These are phyloP conservation scores for Fragosphaeria purpurea DNA, from an alignment of 2,329 filamentous ascomycete genomes.

Conservation along the genomic window DNA sequence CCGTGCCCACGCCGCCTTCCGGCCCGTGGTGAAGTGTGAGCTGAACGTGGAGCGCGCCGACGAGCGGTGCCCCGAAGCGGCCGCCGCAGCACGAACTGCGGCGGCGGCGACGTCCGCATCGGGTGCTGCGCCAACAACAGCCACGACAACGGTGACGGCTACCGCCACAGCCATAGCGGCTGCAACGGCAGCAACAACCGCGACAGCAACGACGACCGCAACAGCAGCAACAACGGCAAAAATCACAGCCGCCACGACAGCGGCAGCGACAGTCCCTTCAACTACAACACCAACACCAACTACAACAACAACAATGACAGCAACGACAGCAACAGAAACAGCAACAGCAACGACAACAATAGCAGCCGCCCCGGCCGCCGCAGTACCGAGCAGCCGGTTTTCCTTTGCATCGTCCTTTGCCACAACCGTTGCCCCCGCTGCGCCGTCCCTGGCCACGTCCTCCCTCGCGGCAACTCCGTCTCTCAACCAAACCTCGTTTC, in stretches of 20 bases:
- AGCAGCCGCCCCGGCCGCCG: background rate
- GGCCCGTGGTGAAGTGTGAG: slow-evolving; percentile 68
- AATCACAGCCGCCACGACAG: too few relatives aligned
- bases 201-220: too few relatives aligned
- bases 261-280: too few relatives aligned
- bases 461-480: background rate
- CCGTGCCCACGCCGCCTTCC: slow-evolving; percentile 39
- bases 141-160: too few relatives aligned
- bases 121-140: too few relatives aligned
- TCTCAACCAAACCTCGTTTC: background rate
- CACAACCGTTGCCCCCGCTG: background rate
- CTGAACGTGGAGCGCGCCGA: slow-evolving; percentile 62
- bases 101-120: background rate
- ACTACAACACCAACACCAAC: too few relatives aligned
- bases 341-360: background rate
- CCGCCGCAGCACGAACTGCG: background rate
- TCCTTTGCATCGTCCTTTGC: background rate
- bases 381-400: too few relatives aligned
- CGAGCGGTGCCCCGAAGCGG: slow-evolving; percentile 21
- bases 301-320: background rate
- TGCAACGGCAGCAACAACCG: too few relatives aligned
- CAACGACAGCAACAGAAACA: background rate
- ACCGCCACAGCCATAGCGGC: too few relatives aligned
- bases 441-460: background rate
- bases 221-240: too few relatives aligned